Conservation (phyloP, 108 stramenopile species). For the Nitzschia sp. region DNA sequence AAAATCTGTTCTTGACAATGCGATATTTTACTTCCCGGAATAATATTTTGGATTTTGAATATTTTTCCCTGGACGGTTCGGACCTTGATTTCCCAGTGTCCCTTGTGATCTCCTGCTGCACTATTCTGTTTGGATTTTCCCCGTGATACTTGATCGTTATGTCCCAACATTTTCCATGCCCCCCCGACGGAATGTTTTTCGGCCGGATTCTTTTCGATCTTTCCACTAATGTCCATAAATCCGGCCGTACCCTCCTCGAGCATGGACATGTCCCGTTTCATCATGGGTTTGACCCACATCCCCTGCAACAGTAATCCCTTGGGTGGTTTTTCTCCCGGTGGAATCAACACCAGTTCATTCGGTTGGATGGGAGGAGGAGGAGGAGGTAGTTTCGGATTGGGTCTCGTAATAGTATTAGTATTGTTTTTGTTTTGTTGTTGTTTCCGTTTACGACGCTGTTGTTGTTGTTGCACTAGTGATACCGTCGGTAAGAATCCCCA, state of each 20-base stretch:
- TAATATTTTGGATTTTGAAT: constrained; percentile 1
- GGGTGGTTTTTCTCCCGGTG: constrained; percentile 21
- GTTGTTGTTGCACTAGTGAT: background rate
- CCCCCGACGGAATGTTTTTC: constrained; percentile 21
- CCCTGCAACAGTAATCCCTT: constrained; percentile 2
- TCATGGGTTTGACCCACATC: constrained; percentile 24
- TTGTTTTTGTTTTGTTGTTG: no score
- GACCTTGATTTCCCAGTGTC: constrained; percentile 15
- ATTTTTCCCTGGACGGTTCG: constrained; percentile 12
- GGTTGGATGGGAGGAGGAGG: no score
- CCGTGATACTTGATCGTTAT: constrained; percentile 26
- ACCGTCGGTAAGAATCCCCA: constrained; percentile 20
- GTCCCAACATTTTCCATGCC: constrained; percentile 35
- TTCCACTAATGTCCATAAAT: constrained; percentile 21
- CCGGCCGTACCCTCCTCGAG: constrained; percentile 12
- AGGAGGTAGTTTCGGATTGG: background rate
- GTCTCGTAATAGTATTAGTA: background rate
- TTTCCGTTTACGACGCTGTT: background rate
- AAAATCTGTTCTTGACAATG: constrained; percentile 18
- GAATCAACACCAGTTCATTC: constrained; percentile 22
- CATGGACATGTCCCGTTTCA: constrained; percentile 25
- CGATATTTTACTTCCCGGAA: constrained; percentile 25
- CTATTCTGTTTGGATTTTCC: constrained; percentile 3
- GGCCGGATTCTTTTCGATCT: constrained; percentile 17
- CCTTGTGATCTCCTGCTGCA: constrained; percentile 5